Percentiles rank a stretch among this genome's conserved stretches.
phyloP scores from a whole-genome alignment of 163 green algal genomes.

The Chlamydomonas reinhardtii region DNA sequence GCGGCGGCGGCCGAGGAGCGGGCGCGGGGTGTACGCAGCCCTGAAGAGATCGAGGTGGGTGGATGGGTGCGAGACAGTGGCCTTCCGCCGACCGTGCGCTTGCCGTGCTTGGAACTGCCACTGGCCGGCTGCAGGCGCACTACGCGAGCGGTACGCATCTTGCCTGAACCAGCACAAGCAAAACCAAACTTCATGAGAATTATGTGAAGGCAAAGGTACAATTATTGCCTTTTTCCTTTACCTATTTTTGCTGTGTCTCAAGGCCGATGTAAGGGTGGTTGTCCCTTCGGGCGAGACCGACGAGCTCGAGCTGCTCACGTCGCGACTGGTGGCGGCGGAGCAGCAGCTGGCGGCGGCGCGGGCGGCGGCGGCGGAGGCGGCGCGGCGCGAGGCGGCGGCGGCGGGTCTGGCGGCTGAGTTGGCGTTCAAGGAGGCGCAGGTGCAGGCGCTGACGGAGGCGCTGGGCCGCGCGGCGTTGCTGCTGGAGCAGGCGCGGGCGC shows the following conservation, averaged over 20 bases:
- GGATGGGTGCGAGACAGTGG: no score
- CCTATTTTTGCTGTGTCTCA: no score
- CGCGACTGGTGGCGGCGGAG: background rate
- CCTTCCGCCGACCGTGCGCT: no score
- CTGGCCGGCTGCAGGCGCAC: no score
- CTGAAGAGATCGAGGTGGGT: slow-evolving; percentile 17
- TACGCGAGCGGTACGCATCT: no score
- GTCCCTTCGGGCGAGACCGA: background rate
- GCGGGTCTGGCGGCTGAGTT: slow-evolving; percentile 12
- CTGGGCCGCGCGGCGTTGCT: slow-evolving; percentile 13
- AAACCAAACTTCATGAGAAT: no score
- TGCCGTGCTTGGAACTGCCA: no score
- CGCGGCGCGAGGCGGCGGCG: background rate
- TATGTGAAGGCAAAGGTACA: no score
- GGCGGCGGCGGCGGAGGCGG: slow-evolving; percentile 19
- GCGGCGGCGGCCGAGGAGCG: background rate
- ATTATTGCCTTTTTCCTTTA: no score
- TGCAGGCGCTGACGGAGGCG: slow-evolving; percentile 15
- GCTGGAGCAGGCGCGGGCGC: no score
- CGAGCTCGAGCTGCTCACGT: slow-evolving; percentile 3
- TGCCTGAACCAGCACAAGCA: no score
- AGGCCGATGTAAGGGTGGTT: slow-evolving; percentile 26
- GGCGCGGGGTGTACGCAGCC: background rate
- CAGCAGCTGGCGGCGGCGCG: slow-evolving; percentile 35
- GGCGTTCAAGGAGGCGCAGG: slow-evolving; percentile 38